Percentiles rank a stretch among this genome's conserved stretches.
These are phyloP conservation scores for Penium margaritaceum DNA, from an alignment of 139 green algal genomes.

Conservation along the genomic window DNA sequence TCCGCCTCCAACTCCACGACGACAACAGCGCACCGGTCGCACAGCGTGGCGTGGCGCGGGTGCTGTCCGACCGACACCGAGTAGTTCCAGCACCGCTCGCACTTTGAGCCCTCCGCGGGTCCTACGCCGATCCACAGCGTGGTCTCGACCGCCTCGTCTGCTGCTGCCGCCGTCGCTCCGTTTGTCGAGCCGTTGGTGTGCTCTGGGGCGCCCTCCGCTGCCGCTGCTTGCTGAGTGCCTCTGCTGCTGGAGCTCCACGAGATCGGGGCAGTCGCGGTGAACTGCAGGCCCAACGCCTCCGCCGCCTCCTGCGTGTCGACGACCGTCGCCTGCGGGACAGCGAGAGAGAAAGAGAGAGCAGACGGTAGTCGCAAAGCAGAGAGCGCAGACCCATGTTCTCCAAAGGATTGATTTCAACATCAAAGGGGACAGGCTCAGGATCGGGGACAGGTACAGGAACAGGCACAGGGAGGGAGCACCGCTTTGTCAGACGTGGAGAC, in stretches of 20 bases:
- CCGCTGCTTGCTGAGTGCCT: conserved; percentile 24
- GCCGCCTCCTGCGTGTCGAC: conserved; percentile 13
- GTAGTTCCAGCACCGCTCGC: conserved; percentile 94
- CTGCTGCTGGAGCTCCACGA: conserved; percentile 5
- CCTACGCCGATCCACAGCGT: conserved; percentile 69
- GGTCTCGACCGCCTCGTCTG: conserved; percentile 40
- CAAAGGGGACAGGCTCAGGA: too few relatives aligned
- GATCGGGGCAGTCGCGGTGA: conserved; percentile 9
- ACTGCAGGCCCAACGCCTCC: conserved; percentile 3
- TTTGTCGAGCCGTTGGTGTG: too few relatives aligned
- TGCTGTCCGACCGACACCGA: conserved; percentile 52
- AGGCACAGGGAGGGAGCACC: neutral
- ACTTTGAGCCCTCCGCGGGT: conserved; percentile 74
- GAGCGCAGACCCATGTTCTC: neutral
- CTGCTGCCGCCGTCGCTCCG: too few relatives aligned
- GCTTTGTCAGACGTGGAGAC: neutral
- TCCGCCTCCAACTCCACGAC: too few relatives aligned
- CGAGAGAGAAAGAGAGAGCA: neutral
- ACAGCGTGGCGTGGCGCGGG: conserved; percentile 68
- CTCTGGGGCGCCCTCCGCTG: neutral
- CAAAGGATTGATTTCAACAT: too few relatives aligned
- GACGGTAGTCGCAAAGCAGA: neutral
- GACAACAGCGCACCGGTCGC: conserved; percentile 79
- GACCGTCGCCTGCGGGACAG: conserved; percentile 14
- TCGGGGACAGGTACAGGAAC: too few relatives aligned